These are phyloP conservation scores for Rhodotorula sp. DNA, from an alignment of 1,284 basidiomycete genomes.

Conservation along the genomic window DNA sequence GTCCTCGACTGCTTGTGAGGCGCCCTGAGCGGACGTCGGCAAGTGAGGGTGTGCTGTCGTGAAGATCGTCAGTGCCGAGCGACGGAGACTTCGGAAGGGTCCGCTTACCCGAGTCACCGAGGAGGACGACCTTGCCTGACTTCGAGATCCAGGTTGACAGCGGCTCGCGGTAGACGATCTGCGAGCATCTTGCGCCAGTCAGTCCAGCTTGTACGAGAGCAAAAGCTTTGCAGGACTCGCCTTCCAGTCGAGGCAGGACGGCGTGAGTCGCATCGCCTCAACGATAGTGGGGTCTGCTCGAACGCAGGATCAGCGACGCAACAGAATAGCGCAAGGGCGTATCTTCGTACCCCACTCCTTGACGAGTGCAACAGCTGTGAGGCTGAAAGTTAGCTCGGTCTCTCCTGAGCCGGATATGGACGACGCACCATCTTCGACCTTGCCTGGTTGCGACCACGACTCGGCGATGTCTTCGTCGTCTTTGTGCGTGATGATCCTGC, in stretches of 20 bases:
- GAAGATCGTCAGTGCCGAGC: too few species aligned
- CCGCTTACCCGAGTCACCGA: slow-evolving; percentile 14
- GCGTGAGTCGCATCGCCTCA: slow-evolving; percentile 25
- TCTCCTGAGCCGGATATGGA: background rate
- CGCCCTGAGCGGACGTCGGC: slow-evolving; percentile 7
- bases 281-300: slow-evolving; percentile 13
- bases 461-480: slow-evolving; percentile 25
- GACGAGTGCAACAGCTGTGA: background rate
- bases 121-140: slow-evolving; percentile 16
- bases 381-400: background rate
- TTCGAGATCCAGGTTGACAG: slow-evolving; percentile 20
- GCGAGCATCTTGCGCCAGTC: background rate
- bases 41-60: slow-evolving; percentile 15
- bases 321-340: too few species aligned
- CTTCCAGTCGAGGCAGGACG: slow-evolving; percentile 26
- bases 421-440: slow-evolving; percentile 5
- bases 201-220: background rate
- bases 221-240: background rate
- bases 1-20: slow-evolving; percentile 12
- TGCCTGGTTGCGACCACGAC: slow-evolving; percentile 22
- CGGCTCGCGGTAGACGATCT: slow-evolving; percentile 26
- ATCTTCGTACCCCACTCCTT: background rate
- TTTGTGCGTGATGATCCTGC: slow-evolving; percentile 11
- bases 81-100: background rate
- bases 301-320: background rate